These are phyloP conservation scores for Apostasia shenzhenica DNA, from an alignment of 106 monocot species.

Conservation along the genomic window DNA sequence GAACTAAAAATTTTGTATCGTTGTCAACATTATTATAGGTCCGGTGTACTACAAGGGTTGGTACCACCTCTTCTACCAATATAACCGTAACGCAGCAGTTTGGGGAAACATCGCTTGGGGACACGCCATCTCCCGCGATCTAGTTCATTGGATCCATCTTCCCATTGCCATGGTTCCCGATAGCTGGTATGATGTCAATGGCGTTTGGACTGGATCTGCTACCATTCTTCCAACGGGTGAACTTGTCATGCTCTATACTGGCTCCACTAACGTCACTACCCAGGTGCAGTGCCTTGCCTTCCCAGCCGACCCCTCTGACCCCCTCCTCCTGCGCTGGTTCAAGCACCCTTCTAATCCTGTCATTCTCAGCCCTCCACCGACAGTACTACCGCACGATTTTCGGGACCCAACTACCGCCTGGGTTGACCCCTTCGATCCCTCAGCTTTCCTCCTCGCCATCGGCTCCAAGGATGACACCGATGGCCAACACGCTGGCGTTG, in stretches of 20 bases:
- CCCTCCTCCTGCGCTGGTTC: slow-evolving; percentile 18
- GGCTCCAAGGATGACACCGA: slow-evolving; percentile 38
- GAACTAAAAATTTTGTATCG: not conserved
- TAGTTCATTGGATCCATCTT: slow-evolving; percentile 38
- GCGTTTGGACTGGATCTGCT: slow-evolving; percentile 47
- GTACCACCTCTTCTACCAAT: slow-evolving; percentile 56
- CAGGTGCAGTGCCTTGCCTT: slow-evolving; percentile 36
- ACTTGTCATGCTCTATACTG: slow-evolving; percentile 34
- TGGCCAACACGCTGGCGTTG: slow-evolving; percentile 28
- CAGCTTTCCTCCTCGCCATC: slow-evolving; percentile 25
- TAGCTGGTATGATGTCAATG: slow-evolving; percentile 33
- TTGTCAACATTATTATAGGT: not conserved
- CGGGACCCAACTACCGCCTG: slow-evolving; percentile 44
- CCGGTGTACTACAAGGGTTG: slow-evolving; percentile 44
- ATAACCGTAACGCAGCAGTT: slow-evolving; percentile 23
- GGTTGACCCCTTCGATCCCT: slow-evolving; percentile 16
- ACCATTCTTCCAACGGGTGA: slow-evolving; percentile 30
- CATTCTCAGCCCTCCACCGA: slow-evolving; percentile 20
- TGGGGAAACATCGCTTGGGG: slow-evolving; percentile 56
- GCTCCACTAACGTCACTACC: slow-evolving; percentile 12
- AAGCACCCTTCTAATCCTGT: slow-evolving; percentile 20
- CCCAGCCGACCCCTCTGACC: slow-evolving; percentile 22
- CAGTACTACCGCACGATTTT: slow-evolving; percentile 18
- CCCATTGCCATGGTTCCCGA: slow-evolving; percentile 36
- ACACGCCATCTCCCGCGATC: slow-evolving; percentile 38